Percentiles rank a stretch among this genome's conserved stretches.
Evolutionary conservation across 2,329 filamentous ascomycete species (phyloP).

Genomic region (Penicillium aurantiogriseum): DNA sequence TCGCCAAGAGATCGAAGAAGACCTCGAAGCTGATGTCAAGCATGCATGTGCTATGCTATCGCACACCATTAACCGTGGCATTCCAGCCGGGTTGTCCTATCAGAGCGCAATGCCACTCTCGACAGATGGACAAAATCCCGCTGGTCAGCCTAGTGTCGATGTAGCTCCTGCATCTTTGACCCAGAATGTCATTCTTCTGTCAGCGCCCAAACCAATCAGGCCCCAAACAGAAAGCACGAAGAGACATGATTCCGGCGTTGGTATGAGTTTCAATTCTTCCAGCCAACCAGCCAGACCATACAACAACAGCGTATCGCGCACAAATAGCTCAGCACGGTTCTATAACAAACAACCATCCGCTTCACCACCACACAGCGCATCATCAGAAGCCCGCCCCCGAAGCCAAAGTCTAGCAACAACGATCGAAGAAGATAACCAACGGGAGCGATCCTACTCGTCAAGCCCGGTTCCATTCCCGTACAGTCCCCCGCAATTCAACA

Average conservation of each 20-base stretch:
- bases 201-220: constrained; percentile 4
- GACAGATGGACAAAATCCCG: not conserved
- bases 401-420: constrained; percentile 13
- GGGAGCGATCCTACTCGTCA: constrained; percentile 10
- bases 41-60: constrained; percentile 36
- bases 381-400: not conserved
- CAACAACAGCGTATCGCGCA: constrained; percentile 2
- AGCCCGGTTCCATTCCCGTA: constrained; percentile 19
- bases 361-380: constrained; percentile 6
- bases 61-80: constrained; percentile 30
- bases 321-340: constrained; percentile 13
- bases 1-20: constrained; percentile 33
- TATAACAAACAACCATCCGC: constrained; percentile 14
- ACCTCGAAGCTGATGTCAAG: constrained; percentile 37
- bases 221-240: constrained; percentile 4
- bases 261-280: constrained; percentile 2
- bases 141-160: not conserved
- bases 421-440: not conserved
- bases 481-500: constrained; percentile 17
- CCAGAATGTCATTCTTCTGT: constrained; percentile 5
- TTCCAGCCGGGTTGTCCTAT: constrained; percentile 17
- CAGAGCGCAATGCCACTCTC: not conserved
- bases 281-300: not conserved
- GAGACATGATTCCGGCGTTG: constrained; percentile 17
- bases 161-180: not conserved